Conservation (phyloP, 208 protist species). For the Trypanosoma theileri region DNA sequence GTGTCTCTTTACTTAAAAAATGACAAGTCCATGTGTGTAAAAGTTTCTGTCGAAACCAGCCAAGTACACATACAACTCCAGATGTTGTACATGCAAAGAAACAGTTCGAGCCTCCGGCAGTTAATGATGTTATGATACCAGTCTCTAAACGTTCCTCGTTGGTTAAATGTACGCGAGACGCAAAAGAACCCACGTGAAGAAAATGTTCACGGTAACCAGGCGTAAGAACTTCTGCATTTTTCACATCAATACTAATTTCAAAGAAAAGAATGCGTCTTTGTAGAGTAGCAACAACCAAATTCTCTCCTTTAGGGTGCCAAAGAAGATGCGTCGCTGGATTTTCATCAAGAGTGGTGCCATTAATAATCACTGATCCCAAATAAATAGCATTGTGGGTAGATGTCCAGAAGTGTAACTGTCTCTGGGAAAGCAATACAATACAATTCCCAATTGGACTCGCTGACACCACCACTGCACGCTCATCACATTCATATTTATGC, state of each 20-base stretch:
- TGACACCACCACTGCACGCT: conserved; percentile 45
- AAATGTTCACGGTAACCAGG: conserved; percentile 8
- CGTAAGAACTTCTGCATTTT: conserved; percentile 6
- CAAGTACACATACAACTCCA: conserved; percentile 61
- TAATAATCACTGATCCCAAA: conserved; percentile 43
- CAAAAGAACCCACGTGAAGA: conserved; percentile 23
- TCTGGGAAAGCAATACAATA: conserved; percentile 49
- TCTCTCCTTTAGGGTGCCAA: conserved; percentile 53
- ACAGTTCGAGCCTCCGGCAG: conserved; percentile 39
- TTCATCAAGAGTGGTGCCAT: conserved; percentile 38
- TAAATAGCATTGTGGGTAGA: conserved; percentile 34
- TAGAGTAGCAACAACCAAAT: conserved; percentile 55
- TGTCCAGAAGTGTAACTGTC: conserved; percentile 65
- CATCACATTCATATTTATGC: conserved; percentile 12
- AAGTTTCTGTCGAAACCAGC: conserved; percentile 49
- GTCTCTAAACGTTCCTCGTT: conserved; percentile 38
- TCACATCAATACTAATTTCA: conserved; percentile 24
- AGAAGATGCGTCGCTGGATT: conserved; percentile 51
- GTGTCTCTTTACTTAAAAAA: conserved; percentile 11
- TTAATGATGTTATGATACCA: conserved; percentile 42
- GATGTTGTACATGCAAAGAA: conserved; percentile 67
- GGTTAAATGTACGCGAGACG: conserved; percentile 45
- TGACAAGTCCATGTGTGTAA: conserved; percentile 52
- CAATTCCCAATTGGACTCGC: conserved; percentile 39
- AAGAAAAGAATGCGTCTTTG: conserved; percentile 58